Base-by-base conservation (phyloP, 495 filamentous ascomycete species). In the Aspergillus diversus region DNA sequence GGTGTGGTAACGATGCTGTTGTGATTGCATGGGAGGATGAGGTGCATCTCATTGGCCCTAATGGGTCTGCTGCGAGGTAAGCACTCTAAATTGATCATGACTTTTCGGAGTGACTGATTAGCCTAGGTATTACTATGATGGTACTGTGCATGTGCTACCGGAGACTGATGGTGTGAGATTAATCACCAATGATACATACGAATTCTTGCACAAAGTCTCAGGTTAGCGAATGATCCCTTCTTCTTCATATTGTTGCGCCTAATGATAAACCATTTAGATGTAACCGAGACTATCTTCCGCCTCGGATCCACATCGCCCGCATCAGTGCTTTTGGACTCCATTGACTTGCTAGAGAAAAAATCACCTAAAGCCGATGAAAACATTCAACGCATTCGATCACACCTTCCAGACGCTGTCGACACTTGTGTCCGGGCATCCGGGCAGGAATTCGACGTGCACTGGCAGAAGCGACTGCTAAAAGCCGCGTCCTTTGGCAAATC, bases 21-120 rank as follows among this genome's bases (percentile, higher is more conserved):
- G 87, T 96, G 50, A 86, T 98, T 62, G 92, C 92, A 13, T 99
- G 95, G 95, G 95, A 97, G 67, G 95, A 99, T 75, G 95, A 99
- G 68, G 88, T 98, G n/a, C 95, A 97, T 71, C 83, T 99, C 49
- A 89, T 98, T 59, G 93, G 93, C 2, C 92, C 92, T 0, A 89
- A 87, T 53, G 92, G 91, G 43, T 86, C 89, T 11, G 84, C 91
- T 46, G 84, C 92, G 37, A 87, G 86, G 83, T 86, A 73, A 66
- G 77, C 53, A 56, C 6, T 31, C 31, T 37, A 59, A 48, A 17
- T 52, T 12, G 27, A 3, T 42, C 8, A 7, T 27, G 42, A 35
- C 5, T 43, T 4, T 17, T 5, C 37, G 47, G 7, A 5, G 3
- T 7, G 13, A 39, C 63, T 75, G 58, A 77, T 33, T 32, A 39